Conservation (phyloP, 1,284 basidiomycete genomes). For the Abortiporus biennis region DNA sequence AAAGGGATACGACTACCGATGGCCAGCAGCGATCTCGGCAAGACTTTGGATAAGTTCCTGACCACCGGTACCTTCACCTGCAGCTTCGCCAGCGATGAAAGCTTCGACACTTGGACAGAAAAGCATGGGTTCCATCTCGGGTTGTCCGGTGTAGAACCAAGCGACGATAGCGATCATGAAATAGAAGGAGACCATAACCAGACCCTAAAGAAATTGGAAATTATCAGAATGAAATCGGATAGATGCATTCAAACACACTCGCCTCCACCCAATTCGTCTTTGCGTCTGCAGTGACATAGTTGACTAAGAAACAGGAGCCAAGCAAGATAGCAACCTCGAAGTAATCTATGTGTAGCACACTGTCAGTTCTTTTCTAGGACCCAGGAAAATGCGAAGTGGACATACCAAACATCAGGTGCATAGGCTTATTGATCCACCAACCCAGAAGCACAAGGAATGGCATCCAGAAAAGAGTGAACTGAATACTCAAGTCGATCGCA, state of each 20-base stretch:
- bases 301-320: slow-evolving; percentile 62
- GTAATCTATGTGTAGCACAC: slow-evolving; percentile 30
- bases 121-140: slow-evolving; percentile 30
- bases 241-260: not conserved
- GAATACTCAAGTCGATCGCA: slow-evolving; percentile 36
- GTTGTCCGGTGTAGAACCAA: slow-evolving; percentile 54
- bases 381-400: too few species aligned
- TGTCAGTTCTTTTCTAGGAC: not conserved
- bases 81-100: not conserved
- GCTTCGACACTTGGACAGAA: slow-evolving; percentile 17
- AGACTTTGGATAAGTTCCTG: too few species aligned
- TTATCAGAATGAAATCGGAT: not conserved
- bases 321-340: slow-evolving; percentile 58
- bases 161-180: slow-evolving; percentile 44
- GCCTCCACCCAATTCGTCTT: slow-evolving; percentile 62
- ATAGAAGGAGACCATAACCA: slow-evolving; percentile 57
- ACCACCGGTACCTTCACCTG: too few species aligned
- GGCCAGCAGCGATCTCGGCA: too few species aligned
- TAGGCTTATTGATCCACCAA: slow-evolving; percentile 29
- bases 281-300: slow-evolving; percentile 63
- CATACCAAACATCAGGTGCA: slow-evolving; percentile 35
- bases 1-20: not conserved
- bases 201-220: slow-evolving; percentile 31
- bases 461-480: slow-evolving; percentile 36
- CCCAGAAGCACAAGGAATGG: slow-evolving; percentile 32